Evolutionary conservation across 1,284 basidiomycete species (phyloP).

Genomic region (Microstroma glucosiphilum): DNA sequence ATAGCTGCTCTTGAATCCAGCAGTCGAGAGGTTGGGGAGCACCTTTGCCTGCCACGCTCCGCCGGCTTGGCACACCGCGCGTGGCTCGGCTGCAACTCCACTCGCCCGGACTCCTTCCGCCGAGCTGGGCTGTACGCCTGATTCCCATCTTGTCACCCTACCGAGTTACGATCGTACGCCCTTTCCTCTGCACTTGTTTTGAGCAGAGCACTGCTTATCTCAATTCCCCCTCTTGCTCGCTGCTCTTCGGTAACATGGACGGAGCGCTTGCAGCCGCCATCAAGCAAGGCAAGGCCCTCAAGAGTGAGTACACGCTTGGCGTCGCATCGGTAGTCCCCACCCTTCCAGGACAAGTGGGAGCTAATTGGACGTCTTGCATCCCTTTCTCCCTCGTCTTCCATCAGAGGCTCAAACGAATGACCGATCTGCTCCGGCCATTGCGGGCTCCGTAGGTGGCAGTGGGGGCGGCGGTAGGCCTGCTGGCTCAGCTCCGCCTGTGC

Average conservation of each 20-base stretch:
- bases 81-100: no score
- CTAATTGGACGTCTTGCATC: constrained; percentile 9
- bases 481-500: constrained; percentile 19
- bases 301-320: constrained; percentile 21
- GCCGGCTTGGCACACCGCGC: no score
- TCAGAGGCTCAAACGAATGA: constrained; percentile 31
- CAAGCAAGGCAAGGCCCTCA: constrained; percentile 34
- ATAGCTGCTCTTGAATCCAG: no score
- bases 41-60: no score
- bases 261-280: constrained; percentile 34
- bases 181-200: background rate
- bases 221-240: background rate
- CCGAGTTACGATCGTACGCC: background rate
- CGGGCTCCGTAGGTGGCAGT: constrained; percentile 15
- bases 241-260: constrained; percentile 23
- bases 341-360: background rate
- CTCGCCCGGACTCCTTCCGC: no score
- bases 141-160: no score
- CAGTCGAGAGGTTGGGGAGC: no score
- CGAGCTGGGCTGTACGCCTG: no score
- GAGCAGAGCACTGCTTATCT: background rate
- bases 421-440: constrained; percentile 24
- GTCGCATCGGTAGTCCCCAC: no score
- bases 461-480: constrained; percentile 9
- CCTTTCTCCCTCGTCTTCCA: constrained; percentile 1